These are phyloP conservation scores for Lactarius vividus DNA, from an alignment of 768 basidiomycete genomes.

Conservation along the genomic window DNA sequence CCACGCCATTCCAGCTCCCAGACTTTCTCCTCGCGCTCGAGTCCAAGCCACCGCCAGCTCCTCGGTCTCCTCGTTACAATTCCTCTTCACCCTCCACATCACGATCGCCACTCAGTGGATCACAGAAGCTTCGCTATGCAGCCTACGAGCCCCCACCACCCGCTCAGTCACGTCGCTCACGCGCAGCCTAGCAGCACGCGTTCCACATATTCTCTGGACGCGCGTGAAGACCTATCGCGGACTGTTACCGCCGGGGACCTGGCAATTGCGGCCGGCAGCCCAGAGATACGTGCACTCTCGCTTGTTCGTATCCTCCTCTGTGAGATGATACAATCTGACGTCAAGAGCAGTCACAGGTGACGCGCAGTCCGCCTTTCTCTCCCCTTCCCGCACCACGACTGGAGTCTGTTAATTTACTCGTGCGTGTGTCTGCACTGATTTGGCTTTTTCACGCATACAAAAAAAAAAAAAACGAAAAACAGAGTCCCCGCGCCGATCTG, in stretches of 20 bases:
- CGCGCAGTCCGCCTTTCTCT: slow-evolving; percentile 10
- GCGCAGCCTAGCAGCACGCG: slow-evolving; percentile 37
- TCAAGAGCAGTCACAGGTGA: not conserved
- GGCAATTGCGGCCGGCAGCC: slow-evolving; percentile 27
- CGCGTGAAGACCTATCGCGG: slow-evolving; percentile 32
- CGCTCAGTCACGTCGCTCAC: slow-evolving; percentile 36
- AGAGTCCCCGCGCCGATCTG: slow-evolving; percentile 50
- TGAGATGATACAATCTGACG: not conserved
- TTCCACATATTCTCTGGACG: slow-evolving; percentile 37
- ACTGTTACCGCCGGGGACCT: slow-evolving; percentile 29
- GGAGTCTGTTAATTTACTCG: slow-evolving; percentile 2
- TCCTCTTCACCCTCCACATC: slow-evolving; percentile 29
- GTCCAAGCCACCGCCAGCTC: slow-evolving; percentile 29
- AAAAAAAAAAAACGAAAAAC: not conserved
- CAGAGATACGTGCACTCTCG: slow-evolving; percentile 22
- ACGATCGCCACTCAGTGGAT: slow-evolving; percentile 34
- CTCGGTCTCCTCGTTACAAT: slow-evolving; percentile 23
- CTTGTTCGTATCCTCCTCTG: slow-evolving; percentile 15
- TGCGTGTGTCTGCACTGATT: not conserved
- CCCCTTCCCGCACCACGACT: slow-evolving; percentile 17
- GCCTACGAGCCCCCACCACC: slow-evolving; percentile 66
- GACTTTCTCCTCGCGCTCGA: slow-evolving; percentile 60
- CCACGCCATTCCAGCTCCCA: slow-evolving; percentile 51
- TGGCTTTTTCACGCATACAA: not conserved
- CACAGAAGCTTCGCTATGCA: slow-evolving; percentile 58